These are phyloP conservation scores for Plectosphaerella cucumerina DNA, from an alignment of 2,329 filamentous ascomycete genomes.

Conservation along the genomic window DNA sequence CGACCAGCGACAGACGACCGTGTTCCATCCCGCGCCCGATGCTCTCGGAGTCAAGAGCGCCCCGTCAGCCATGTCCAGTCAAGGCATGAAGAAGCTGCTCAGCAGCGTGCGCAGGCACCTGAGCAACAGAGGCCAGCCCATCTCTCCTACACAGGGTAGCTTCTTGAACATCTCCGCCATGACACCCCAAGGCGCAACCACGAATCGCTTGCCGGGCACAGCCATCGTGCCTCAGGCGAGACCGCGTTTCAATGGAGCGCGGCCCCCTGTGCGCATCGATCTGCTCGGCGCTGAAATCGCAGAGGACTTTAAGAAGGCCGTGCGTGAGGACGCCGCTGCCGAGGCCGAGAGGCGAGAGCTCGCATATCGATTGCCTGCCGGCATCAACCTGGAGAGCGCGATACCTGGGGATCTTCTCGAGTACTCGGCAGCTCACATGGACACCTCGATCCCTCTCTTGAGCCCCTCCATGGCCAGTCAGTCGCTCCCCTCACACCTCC, in stretches of 20 bases:
- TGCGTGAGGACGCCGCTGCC: conserved; percentile 58
- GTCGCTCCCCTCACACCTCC: conserved; percentile 23
- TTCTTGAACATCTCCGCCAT: conserved; percentile 45
- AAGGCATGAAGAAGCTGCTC: conserved; percentile 81
- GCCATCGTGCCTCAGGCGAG: conserved; percentile 55
- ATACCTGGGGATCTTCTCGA: conserved; percentile 25
- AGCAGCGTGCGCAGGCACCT: conserved; percentile 81
- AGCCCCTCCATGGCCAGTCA: conserved; percentile 29
- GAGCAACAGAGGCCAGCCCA: conserved; percentile 52
- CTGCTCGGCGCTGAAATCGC: conserved; percentile 73
- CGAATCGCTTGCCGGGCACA: conserved; percentile 55
- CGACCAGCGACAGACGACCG: conserved; percentile 47
- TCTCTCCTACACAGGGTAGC: conserved; percentile 40
- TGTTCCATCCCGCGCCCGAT: conserved; percentile 37
- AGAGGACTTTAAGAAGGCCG: conserved; percentile 73
- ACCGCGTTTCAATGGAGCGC: conserved; percentile 35
- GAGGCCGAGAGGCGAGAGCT: conserved; percentile 21
- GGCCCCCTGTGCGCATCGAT: conserved; percentile 67
- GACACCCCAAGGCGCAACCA: conserved; percentile 48
- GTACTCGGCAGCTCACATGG: conserved; percentile 40
- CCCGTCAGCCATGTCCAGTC: conserved; percentile 58
- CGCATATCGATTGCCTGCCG: conserved; percentile 1
- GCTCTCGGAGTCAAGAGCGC: conserved; percentile 34
- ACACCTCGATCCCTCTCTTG: conserved; percentile 20
- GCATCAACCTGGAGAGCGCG: conserved; percentile 6